phyloP scores from a whole-genome alignment of 148 eudicot genomes.

The Polygonum aviculare region DNA sequence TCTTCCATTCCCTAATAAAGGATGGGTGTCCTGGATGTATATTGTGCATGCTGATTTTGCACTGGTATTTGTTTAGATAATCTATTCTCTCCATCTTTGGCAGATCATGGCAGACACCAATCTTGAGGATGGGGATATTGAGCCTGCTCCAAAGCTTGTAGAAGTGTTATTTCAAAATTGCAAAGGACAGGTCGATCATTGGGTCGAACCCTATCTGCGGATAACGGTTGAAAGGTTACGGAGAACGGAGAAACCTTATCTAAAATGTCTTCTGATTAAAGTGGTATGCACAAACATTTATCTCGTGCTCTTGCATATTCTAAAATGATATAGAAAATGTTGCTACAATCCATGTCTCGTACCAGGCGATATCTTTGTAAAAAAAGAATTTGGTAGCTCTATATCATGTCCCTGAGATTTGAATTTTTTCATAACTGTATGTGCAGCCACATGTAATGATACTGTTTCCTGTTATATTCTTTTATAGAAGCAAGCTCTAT shows the following conservation, averaged over 20 bases:
- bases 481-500: background rate
- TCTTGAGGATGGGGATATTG: conserved; percentile 88
- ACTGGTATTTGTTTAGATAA: background rate
- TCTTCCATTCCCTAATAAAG: background rate
- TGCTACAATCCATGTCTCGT: background rate
- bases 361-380: background rate
- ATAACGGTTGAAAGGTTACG: conserved; percentile 72
- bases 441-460: background rate
- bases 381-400: background rate
- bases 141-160: conserved; percentile 97
- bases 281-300: conserved; percentile 40
- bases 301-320: background rate
- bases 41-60: background rate
- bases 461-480: background rate
- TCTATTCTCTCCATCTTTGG: background rate
- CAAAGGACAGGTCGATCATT: conserved; percentile 88
- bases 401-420: background rate
- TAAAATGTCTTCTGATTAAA: conserved; percentile 77
- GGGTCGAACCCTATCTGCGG: conserved; percentile 90
- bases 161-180: conserved; percentile 92
- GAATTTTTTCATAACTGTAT: background rate
- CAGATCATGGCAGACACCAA: conserved; percentile 87
- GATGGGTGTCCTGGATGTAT: background rate
- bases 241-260: conserved; percentile 54
- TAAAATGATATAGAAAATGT: background rate